phyloP scores from a whole-genome alignment of 495 filamentous ascomycete species.

The Copromyces sp. region DNA sequence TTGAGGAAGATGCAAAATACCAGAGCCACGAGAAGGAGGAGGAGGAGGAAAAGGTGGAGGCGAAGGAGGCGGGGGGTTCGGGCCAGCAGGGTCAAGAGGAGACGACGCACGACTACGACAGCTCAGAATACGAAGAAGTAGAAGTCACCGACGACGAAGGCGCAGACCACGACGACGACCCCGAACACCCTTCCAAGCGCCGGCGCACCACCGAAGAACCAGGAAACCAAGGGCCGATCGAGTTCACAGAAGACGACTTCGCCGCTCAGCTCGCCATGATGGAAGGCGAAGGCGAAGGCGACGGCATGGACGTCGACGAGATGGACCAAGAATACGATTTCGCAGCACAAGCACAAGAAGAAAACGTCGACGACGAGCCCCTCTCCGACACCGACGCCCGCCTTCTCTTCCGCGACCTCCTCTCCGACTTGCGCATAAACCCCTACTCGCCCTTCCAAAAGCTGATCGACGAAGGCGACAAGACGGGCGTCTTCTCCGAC shows the following conservation, averaged over 20 bases:
- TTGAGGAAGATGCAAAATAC: not conserved
- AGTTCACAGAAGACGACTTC: slow-evolving; percentile 94
- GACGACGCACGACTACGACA: slow-evolving; percentile 24
- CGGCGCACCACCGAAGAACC: slow-evolving; percentile 50
- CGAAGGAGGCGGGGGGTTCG: not conserved
- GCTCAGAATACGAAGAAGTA: slow-evolving; percentile 74
- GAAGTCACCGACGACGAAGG: slow-evolving; percentile 69
- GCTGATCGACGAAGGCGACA: slow-evolving; percentile 64
- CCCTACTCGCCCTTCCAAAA: slow-evolving; percentile 92
- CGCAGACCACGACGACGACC: slow-evolving; percentile 25
- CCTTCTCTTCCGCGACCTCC: slow-evolving; percentile 73
- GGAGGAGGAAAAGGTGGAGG: not conserved
- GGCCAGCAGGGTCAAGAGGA: not conserved
- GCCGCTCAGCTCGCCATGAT: slow-evolving; percentile 83
- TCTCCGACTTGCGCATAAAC: slow-evolving; percentile 70
- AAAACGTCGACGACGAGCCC: slow-evolving; percentile 50
- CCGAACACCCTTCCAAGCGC: slow-evolving; percentile 50
- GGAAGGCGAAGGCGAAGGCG: slow-evolving; percentile 46
- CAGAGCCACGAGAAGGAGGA: not conserved
- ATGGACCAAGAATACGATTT: slow-evolving; percentile 56
- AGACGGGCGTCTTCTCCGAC: slow-evolving; percentile 58
- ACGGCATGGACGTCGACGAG: slow-evolving; percentile 48
- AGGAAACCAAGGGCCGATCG: slow-evolving; percentile 48
- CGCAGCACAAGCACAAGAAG: not conserved
- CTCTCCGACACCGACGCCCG: slow-evolving; percentile 58